Conservation (phyloP, 2,329 filamentous ascomycete species). For the Botrytis aclada region DNA sequence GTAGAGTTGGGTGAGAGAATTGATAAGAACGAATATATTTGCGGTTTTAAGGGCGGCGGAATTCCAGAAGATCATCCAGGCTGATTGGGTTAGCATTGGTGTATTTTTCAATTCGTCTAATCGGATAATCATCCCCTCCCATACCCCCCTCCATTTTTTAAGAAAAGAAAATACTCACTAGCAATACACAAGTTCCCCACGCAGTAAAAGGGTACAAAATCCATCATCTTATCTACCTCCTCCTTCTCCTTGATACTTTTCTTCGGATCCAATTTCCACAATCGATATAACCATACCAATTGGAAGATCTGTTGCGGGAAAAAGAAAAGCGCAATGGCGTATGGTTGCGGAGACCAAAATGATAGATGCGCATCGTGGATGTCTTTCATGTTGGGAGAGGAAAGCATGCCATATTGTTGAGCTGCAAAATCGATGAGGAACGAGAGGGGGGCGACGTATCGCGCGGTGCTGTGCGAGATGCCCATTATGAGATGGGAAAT, state of each 20-base stretch:
- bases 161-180: constrained; percentile 39
- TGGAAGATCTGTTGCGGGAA: constrained; percentile 59
- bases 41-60: constrained; percentile 46
- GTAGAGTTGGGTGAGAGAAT: constrained; percentile 52
- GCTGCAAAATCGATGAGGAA: constrained; percentile 56
- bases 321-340: constrained; percentile 59
- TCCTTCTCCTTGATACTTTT: constrained; percentile 39
- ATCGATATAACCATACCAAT: constrained; percentile 54
- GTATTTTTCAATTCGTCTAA: background rate
- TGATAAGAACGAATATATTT: constrained; percentile 56
- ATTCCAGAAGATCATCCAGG: constrained; percentile 64
- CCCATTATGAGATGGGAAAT: constrained; percentile 45
- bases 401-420: constrained; percentile 58
- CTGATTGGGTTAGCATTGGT: constrained; percentile 29
- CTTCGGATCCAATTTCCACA: constrained; percentile 48
- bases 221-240: constrained; percentile 49
- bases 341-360: constrained; percentile 57
- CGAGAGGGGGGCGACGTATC: constrained; percentile 51
- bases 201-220: constrained; percentile 53
- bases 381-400: constrained; percentile 56
- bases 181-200: constrained; percentile 59
- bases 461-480: constrained; percentile 51
- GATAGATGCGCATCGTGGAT: constrained; percentile 56
- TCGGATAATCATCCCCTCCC: background rate
- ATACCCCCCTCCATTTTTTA: background rate